phyloP scores from a whole-genome alignment of 345 rosid species.

The Rubroshorea leprosula region DNA sequence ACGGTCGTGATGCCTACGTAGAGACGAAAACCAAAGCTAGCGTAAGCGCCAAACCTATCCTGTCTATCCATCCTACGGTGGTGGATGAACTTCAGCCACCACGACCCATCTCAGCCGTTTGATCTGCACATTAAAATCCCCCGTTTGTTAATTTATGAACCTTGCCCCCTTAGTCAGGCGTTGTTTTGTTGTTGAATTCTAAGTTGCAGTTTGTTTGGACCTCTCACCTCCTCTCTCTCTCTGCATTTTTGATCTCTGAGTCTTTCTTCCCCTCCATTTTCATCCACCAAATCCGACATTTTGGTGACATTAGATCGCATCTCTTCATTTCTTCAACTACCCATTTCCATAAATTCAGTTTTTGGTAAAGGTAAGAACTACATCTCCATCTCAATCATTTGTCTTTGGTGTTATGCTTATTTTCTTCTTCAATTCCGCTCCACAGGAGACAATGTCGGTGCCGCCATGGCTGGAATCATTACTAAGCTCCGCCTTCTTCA shows the following conservation, averaged over 20 bases:
- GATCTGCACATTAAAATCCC: not conserved
- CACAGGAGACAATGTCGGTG: constrained; percentile 46
- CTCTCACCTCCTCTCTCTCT: constrained; percentile 3
- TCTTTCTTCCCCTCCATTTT: not conserved
- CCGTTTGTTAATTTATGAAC: constrained; percentile 24
- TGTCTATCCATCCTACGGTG: constrained; percentile 31
- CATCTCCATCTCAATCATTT: not conserved
- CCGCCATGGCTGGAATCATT: constrained; percentile 80
- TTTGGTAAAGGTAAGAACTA: constrained; percentile 19
- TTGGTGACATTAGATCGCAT: not conserved
- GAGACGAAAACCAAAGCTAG: constrained; percentile 28
- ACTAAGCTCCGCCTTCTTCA: constrained; percentile 55
- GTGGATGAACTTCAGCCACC: constrained; percentile 28
- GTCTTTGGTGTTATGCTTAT: not conserved
- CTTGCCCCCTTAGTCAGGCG: constrained; percentile 27
- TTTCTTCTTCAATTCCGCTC: not conserved
- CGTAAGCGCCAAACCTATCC: constrained; percentile 46
- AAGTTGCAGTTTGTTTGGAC: constrained; percentile 25
- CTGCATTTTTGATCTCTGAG: not conserved
- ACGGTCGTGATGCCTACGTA: constrained; percentile 13
- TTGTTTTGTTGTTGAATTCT: constrained; percentile 37
- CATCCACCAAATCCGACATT: constrained; percentile 4
- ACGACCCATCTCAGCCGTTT: constrained; percentile 22
- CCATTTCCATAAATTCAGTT: constrained; percentile 15
- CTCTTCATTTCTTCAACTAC: not conserved